Percentiles rank a stretch among this genome's conserved stretches.
These are phyloP conservation scores for Epichloe aotearoae DNA, from an alignment of 2,329 filamentous ascomycete genomes.

Conservation along the genomic window DNA sequence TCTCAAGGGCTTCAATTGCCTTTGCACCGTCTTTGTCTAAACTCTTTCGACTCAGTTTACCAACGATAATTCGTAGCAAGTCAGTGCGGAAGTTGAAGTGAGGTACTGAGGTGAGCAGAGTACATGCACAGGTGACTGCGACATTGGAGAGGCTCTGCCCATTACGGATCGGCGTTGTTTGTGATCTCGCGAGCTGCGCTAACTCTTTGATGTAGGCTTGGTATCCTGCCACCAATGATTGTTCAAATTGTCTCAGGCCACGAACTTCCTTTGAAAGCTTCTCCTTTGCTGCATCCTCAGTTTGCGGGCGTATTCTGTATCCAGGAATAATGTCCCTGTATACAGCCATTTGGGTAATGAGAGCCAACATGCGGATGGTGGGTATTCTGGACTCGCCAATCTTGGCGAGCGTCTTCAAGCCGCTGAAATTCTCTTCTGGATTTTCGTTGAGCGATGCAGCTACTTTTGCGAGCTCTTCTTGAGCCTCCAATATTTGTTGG, in stretches of 20 bases:
- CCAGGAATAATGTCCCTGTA: slow-evolving; percentile 96
- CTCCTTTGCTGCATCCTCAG: slow-evolving; percentile 59
- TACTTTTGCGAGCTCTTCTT: slow-evolving; percentile 82
- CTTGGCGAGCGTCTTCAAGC: slow-evolving; percentile 64
- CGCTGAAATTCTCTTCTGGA: slow-evolving; percentile 75
- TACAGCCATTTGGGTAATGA: slow-evolving; percentile 77
- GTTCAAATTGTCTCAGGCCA: slow-evolving; percentile 71
- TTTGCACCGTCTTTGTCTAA: slow-evolving; percentile 65
- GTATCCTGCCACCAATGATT: slow-evolving; percentile 74
- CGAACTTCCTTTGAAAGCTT: slow-evolving; percentile 90
- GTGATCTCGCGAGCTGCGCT: slow-evolving; percentile 49
- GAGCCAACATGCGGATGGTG: slow-evolving; percentile 70
- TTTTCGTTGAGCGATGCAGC: slow-evolving; percentile 76
- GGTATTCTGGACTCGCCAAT: slow-evolving; percentile 56
- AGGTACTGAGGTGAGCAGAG: slow-evolving; percentile 65
- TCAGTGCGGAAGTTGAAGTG: slow-evolving; percentile 96
- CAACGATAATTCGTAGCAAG: slow-evolving; percentile 73
- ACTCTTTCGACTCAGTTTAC: slow-evolving; percentile 61
- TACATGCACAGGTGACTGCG: slow-evolving; percentile 77
- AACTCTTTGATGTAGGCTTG: slow-evolving; percentile 72
- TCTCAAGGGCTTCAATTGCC: slow-evolving; percentile 66
- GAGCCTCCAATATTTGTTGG: slow-evolving; percentile 72
- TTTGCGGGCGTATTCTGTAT: slow-evolving; percentile 77
- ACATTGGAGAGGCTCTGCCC: slow-evolving; percentile 50
- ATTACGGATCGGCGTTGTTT: slow-evolving; percentile 24